Percentiles rank a stretch among this genome's conserved stretches.
Conservation (phyloP, 148 eudicot species). For the Fagopyrum homotropicum region DNA sequence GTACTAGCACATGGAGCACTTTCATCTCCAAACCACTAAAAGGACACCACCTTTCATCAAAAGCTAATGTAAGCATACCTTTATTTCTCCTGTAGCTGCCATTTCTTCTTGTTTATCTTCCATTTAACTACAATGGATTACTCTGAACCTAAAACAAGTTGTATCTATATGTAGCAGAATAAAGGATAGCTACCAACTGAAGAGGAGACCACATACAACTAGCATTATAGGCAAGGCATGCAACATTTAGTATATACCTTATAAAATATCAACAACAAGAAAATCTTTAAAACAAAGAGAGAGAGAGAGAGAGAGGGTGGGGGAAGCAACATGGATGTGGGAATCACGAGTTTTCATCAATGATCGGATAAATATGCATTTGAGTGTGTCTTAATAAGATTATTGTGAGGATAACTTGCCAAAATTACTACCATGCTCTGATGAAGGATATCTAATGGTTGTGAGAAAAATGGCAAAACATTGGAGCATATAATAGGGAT, state of each 20-base stretch:
- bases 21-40: background rate
- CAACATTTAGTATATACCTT: background rate
- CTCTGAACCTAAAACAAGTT: conserved; percentile 71
- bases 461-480: background rate
- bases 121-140: conserved; percentile 81
- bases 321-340: background rate
- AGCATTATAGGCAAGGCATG: background rate
- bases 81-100: conserved; percentile 81
- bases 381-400: background rate
- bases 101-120: conserved; percentile 79
- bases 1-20: background rate
- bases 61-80: conserved; percentile 36
- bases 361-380: background rate
- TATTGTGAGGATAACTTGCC: background rate
- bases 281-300: background rate
- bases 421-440: background rate
- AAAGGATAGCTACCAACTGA: conserved; percentile 6
- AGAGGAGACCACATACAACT: background rate
- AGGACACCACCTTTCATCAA: background rate
- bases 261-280: too few relatives aligned
- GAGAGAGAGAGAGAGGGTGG: background rate
- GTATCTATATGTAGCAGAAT: conserved; percentile 49
- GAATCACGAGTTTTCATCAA: background rate
- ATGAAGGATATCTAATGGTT: background rate
- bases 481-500: background rate